Conservation (phyloP, 2,329 filamentous ascomycete genomes). For the Cladosporium sphaerospermum region DNA sequence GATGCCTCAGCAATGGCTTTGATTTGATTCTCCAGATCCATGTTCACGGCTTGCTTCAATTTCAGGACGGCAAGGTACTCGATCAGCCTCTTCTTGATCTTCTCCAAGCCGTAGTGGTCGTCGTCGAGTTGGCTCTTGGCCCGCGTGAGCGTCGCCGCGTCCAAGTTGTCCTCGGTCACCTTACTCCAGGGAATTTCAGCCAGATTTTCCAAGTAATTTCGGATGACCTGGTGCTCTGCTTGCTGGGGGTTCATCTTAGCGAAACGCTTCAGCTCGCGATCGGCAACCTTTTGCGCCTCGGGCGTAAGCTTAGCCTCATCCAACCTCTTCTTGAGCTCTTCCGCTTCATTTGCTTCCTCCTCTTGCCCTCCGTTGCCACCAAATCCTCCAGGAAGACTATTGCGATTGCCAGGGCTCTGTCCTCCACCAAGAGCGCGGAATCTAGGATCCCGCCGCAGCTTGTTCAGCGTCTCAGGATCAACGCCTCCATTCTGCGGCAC, state of each 20-base stretch:
- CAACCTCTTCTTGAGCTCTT: constrained; percentile 84
- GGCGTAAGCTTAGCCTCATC: constrained; percentile 73
- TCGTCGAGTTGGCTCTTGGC: constrained; percentile 89
- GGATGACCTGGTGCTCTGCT: constrained; percentile 88
- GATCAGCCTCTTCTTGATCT: constrained; percentile 91
- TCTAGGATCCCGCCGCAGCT: constrained; percentile 38
- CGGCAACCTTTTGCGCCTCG: constrained; percentile 84
- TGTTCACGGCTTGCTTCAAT: constrained; percentile 85
- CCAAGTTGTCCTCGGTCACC: constrained; percentile 77
- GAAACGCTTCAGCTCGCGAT: constrained; percentile 78
- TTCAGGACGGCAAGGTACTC: constrained; percentile 96
- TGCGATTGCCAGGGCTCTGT: constrained; percentile 19
- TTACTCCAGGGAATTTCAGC: constrained; percentile 90
- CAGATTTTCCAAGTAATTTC: constrained; percentile 90
- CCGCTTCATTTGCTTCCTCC: constrained; percentile 80
- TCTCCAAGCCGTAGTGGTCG: constrained; percentile 93
- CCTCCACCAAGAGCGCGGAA: constrained; percentile 29
- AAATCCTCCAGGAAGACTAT: constrained; percentile 28
- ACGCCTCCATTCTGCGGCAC: constrained; percentile 30
- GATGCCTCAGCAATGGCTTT: constrained; percentile 44
- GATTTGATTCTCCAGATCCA: constrained; percentile 74
- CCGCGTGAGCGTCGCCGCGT: constrained; percentile 67
- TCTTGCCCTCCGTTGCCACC: constrained; percentile 47
- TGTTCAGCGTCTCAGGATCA: constrained; percentile 39
- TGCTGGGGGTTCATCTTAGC: constrained; percentile 96